Evolutionary conservation across 768 basidiomycete genomes (phyloP).

Genomic region (Panaeolus cyanescens): DNA sequence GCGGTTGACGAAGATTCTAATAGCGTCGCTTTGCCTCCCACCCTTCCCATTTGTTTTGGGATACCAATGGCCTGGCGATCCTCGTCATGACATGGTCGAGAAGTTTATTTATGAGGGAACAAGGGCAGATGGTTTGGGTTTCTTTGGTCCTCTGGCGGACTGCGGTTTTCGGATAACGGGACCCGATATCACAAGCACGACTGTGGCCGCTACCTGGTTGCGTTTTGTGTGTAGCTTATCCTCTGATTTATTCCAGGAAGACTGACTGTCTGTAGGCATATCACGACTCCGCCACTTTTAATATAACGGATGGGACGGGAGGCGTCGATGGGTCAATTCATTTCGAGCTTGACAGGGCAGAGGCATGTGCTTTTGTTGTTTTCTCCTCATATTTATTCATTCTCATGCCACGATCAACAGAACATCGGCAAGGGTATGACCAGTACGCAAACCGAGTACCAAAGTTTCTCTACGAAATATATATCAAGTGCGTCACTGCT

Average conservation of each 20-base stretch:
- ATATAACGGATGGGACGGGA: slow-evolving; percentile 36
- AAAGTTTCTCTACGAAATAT: slow-evolving; percentile 38
- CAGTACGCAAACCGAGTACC: slow-evolving; percentile 35
- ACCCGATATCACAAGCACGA: slow-evolving; percentile 29
- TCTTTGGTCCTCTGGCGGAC: not conserved
- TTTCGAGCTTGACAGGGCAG: slow-evolving; percentile 37
- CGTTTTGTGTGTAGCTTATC: slow-evolving; percentile 30
- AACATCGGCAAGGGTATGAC: slow-evolving; percentile 43
- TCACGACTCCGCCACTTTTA: slow-evolving; percentile 42
- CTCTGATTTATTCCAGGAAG: not conserved
- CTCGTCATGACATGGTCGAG: slow-evolving; percentile 37
- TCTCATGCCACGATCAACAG: slow-evolving; percentile 23
- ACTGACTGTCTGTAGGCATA: slow-evolving; percentile 29
- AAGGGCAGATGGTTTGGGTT: slow-evolving; percentile 30
- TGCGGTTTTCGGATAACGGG: slow-evolving; percentile 20
- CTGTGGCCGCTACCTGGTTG: slow-evolving; percentile 41
- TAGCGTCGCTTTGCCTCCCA: no score
- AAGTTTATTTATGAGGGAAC: slow-evolving; percentile 33
- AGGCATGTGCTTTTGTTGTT: slow-evolving; percentile 24
- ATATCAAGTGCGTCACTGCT: slow-evolving; percentile 31
- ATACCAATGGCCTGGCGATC: slow-evolving; percentile 32
- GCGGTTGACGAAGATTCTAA: no score
- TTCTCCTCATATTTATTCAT: not conserved
- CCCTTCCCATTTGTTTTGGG: not conserved
- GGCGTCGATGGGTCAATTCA: slow-evolving; percentile 43